phyloP scores from a whole-genome alignment of 345 rosid species.

The Rhodamnia rubescens region DNA sequence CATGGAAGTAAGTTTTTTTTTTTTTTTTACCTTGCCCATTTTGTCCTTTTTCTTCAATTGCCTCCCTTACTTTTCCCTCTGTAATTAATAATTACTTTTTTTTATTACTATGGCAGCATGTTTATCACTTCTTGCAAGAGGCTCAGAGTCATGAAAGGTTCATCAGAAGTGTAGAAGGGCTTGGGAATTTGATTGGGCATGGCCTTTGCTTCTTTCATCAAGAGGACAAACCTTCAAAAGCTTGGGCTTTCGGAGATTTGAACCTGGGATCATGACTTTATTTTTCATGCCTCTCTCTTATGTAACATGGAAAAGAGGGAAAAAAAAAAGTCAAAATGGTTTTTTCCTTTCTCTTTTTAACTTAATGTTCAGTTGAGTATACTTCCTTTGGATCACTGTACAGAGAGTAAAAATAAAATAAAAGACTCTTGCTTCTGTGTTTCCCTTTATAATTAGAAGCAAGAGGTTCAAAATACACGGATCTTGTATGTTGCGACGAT shows the following conservation, averaged over 20 bases:
- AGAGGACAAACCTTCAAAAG: background rate
- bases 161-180: constrained; percentile 19
- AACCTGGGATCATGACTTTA: background rate
- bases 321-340: background rate
- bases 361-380: background rate
- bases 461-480: background rate
- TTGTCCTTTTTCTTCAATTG: background rate
- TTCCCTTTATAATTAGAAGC: background rate
- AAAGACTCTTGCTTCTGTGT: background rate
- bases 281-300: background rate
- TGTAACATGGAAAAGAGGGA: background rate
- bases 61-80: background rate
- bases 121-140: constrained; percentile 76
- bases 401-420: background rate
- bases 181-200: background rate
- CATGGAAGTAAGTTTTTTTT: constrained; percentile 45
- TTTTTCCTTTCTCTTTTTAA: background rate
- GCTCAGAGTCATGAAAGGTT: constrained; percentile 79
- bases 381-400: background rate
- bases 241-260: background rate
- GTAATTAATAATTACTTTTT: background rate
- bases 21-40: background rate
- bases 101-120: constrained; percentile 38
- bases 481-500: background rate
- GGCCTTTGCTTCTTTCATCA: background rate